Base-by-base conservation (phyloP, 495 filamentous ascomycete genomes). In the Lindgomyces ingoldianus region DNA sequence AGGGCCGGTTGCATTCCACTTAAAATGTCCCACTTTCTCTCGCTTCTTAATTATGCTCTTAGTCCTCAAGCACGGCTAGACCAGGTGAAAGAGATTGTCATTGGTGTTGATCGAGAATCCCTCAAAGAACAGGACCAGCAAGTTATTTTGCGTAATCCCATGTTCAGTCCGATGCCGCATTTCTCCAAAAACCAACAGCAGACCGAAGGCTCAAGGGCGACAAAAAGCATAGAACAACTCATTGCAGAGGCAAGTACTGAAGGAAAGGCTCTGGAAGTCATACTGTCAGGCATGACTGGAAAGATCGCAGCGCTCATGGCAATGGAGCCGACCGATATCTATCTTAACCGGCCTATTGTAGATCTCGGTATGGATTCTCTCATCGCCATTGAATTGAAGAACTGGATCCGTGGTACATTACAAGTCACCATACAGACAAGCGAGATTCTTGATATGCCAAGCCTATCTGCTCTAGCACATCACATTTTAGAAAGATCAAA, bases 331-430 rank as follows among this genome's bases (percentile, higher is more conserved):
- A 12, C 9, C 16, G 19, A 57, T 24, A 22, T 44, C 9, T 14
- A 44, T 22, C 18, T n/a, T 4, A 44, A 22, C 12, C 30, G 2
- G 22, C 2, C 4, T n/a, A 19, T 62, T 12, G 48, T 19, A 3
- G 18, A 62, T 27, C 25, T 62, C 18, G 62, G 62, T 3, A 2
- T 67, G 16, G 64, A 67, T 24, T 62, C 57, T 16, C 33, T 67
- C 1, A 33, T 62, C n/a, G 58, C 50, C 29, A 45, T 67, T 16
- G 64, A 67, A 27, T 19, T 67, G 27, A 58, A 57, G 41, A 67
- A 67, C 29, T 67, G 64, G 64, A 36, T 67, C 16, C 14, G 1
- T 19, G 14, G 27, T 21, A 55, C 26, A 1, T 33, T 62, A 2
- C 12, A 33, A 2, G 16, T 24, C 1, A 29, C 3, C 1, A 3